Evolutionary conservation across 2,329 filamentous ascomycete genomes (phyloP), one percentile per base, ranked within the genome.

Genomic region (Pseudogymnoascus sp.): DNA sequence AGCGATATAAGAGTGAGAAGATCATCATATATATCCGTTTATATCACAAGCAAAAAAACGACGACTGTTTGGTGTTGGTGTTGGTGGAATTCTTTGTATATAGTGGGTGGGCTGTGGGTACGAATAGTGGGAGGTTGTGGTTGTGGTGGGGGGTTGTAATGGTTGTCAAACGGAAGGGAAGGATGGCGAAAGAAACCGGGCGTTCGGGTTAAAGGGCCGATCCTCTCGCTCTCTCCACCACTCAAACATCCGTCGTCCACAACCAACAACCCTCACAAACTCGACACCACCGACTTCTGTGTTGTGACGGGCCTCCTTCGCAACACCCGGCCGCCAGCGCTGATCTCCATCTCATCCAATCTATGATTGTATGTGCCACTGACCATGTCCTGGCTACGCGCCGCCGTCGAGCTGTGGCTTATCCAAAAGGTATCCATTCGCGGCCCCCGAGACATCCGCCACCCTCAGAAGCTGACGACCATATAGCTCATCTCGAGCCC

Each of bases 401-500:
- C 44, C 23, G 44, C 44, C 15, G 44, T 60, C 31, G 56, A 60
- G 17, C 11, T 35, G 31, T 38, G 35, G 56, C 56, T 60, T 19
- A 60, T 38, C 35, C 31, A 60, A 26, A 38, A 35, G 31, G 56
- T 60, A 60, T n/a, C 21, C 35, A 17, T 21, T 29, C 37, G 33
- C 23, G 5, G 7, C 33, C 23, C 26, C 38, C 37, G 37, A 33
- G 35, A 44, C 37, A 31, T 60, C 56, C 37, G 31, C 31, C 56
- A 60, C 56, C 56, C 35, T 44, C 56, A 60, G 17, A 21, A 37
- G 56, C 56, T 60, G 35, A 60, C 61, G 38, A 62, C 59, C n/a
- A 7, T 69, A 42, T 70, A 82, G 76, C 78, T 86, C 62, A 77
- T 85, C 44, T 73, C 75, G 62, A 83, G 80, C 62, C 81, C 81